Conservation (phyloP, 164 flowering plant genomes). For the Magnolia kwangsiensis region DNA sequence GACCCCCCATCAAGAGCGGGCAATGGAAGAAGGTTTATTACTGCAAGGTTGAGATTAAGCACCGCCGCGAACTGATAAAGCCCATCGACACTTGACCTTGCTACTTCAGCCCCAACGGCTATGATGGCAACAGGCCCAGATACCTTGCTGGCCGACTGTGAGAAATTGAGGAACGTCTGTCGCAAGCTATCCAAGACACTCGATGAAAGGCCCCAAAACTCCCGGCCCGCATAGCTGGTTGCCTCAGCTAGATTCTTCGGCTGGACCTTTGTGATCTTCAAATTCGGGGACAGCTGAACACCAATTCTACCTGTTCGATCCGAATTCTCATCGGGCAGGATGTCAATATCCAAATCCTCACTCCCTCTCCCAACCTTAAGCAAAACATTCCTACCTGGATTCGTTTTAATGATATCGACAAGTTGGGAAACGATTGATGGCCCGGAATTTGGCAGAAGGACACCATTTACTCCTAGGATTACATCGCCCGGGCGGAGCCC, state of each 20-base stretch:
- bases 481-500: slow-evolving; percentile 89
- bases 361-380: slow-evolving; percentile 60
- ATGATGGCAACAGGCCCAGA: slow-evolving; percentile 97
- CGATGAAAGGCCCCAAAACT: slow-evolving; percentile 72
- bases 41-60: slow-evolving; percentile 87
- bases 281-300: slow-evolving; percentile 82
- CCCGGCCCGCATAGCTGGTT: slow-evolving; percentile 49
- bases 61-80: slow-evolving; percentile 92
- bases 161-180: slow-evolving; percentile 83
- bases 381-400: slow-evolving; percentile 58
- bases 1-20: slow-evolving; percentile 98
- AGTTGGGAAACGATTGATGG: slow-evolving; percentile 56
- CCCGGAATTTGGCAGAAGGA: slow-evolving; percentile 46
- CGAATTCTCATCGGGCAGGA: slow-evolving; percentile 72
- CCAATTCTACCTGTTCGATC: slow-evolving; percentile 92
- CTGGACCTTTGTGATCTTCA: slow-evolving; percentile 48
- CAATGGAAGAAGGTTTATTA: slow-evolving; percentile 89
- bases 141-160: slow-evolving; percentile 82
- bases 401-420: slow-evolving; percentile 72
- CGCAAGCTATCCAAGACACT: slow-evolving; percentile 77
- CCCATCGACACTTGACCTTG: slow-evolving; percentile 79
- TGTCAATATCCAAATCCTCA: slow-evolving; percentile 44
- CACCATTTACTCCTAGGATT: slow-evolving; percentile 62
- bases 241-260: slow-evolving; percentile 57
- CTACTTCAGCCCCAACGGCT: slow-evolving; percentile 98